Evolutionary conservation across 208 protist genomes (phyloP).

Genomic region (Crithidia brevicula): DNA sequence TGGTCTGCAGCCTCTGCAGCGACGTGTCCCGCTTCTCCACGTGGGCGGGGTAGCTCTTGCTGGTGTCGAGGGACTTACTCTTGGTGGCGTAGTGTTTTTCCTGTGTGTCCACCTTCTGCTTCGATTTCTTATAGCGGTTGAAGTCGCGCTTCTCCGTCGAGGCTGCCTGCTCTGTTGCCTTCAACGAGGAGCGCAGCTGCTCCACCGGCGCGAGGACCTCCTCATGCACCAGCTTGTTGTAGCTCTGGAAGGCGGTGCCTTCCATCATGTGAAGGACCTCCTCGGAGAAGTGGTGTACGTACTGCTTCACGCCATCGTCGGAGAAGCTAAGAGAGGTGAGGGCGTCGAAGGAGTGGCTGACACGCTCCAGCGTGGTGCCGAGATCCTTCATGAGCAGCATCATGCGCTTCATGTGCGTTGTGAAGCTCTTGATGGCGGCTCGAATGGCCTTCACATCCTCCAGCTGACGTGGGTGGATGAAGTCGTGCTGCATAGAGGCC

Average conservation of each 20-base stretch:
- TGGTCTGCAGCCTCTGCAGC: slow-evolving; percentile 19
- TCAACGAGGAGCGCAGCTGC: slow-evolving; percentile 33
- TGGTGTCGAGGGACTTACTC: slow-evolving; percentile 41
- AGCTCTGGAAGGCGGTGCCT: slow-evolving; percentile 49
- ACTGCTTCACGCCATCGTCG: slow-evolving; percentile 28
- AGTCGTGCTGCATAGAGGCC: slow-evolving; percentile 49
- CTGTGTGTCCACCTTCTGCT: slow-evolving; percentile 46
- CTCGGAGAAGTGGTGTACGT: slow-evolving; percentile 44
- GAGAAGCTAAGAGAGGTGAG: slow-evolving; percentile 59
- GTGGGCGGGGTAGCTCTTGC: slow-evolving; percentile 34
- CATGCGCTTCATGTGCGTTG: slow-evolving; percentile 46
- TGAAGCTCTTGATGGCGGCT: slow-evolving; percentile 43
- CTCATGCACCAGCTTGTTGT: slow-evolving; percentile 58
- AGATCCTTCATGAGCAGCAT: slow-evolving; percentile 73
- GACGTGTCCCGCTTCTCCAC: slow-evolving; percentile 30
- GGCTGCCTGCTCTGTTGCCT: slow-evolving; percentile 28
- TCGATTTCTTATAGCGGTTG: slow-evolving; percentile 33
- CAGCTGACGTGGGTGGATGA: slow-evolving; percentile 34
- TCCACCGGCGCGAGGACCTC: slow-evolving; percentile 50
- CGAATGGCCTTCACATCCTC: slow-evolving; percentile 34
- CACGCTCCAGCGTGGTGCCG: slow-evolving; percentile 43
- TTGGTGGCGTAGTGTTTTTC: slow-evolving; percentile 49
- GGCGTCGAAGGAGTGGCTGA: slow-evolving; percentile 50
- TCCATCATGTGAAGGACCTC: slow-evolving; percentile 52
- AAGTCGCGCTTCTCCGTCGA: slow-evolving; percentile 26